Conservation (phyloP, 805 yeast species). For the Saturnispora mendoncae region DNA sequence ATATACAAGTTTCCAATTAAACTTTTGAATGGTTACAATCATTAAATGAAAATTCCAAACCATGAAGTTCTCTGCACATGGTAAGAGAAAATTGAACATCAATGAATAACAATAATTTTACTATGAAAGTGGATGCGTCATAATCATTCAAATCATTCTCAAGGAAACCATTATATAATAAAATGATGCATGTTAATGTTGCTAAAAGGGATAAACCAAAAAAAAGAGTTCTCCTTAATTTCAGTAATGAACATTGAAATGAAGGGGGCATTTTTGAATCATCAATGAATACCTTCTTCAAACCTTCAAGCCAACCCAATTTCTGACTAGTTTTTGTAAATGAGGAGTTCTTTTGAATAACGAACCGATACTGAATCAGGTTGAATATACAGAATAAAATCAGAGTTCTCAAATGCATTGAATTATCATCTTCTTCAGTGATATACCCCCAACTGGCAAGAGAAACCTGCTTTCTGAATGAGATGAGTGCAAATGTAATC, state of each 20-base stretch:
- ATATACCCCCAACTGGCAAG: conserved; percentile 25
- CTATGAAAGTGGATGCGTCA: neutral
- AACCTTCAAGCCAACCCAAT: conserved; percentile 15
- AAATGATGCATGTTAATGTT: neutral
- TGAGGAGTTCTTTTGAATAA: conserved; percentile 16
- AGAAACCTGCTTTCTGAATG: conserved; percentile 23
- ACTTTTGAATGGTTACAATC: no score
- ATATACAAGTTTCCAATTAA: no score
- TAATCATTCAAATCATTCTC: neutral
- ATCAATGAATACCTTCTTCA: conserved; percentile 14
- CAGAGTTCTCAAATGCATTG: conserved; percentile 23
- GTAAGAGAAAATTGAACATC: conserved; percentile 10
- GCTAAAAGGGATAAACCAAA: neutral
- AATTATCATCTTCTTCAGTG: conserved; percentile 23
- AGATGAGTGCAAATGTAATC: conserved; percentile 22
- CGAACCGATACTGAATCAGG: conserved; percentile 23
- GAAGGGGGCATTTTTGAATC: neutral
- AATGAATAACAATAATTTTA: conserved; percentile 7
- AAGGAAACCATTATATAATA: conserved; percentile 1
- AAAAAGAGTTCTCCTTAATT: conserved; percentile 4
- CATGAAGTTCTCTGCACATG: conserved; percentile 10
- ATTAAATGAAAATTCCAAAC: conserved; percentile 5
- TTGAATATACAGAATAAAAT: conserved; percentile 20
- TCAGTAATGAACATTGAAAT: neutral
- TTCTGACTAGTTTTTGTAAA: neutral